Evolutionary conservation across 805 yeast species (phyloP), one percentile per base, ranked within the genome.

Genomic region (Ogataea nitratoaversa): DNA sequence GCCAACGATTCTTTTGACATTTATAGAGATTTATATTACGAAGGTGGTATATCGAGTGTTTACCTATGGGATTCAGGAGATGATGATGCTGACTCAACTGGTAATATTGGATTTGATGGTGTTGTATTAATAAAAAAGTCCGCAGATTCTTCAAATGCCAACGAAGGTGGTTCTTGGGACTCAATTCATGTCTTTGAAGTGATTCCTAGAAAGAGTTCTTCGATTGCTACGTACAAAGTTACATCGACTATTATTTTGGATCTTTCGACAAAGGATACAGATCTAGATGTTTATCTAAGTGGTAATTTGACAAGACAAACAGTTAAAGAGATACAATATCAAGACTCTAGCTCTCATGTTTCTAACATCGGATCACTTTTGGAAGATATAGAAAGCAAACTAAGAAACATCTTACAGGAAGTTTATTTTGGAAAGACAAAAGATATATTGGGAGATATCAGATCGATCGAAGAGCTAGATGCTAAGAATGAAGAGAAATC

Each of bases 381-480:
- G 12, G 99, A 91, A 63, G 95, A 87, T 46, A 74, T 86, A 32
- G 99, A 91, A 66, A 79, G 83, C 45, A 87, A 84, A 59, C 69
- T 91, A 67, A 77, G 99, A 63, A 86, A 85, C 52, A 69, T 85
- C 68, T 71, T 91, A 48, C 95, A 91, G 61, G 95, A 88, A 48
- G 97, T 91, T 20, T 91, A 91, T 61, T 91, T 91, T 58, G 97
- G 95, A 53, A 91, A 91, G 68, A 86, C 96, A 16, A 80, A 86
- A 56, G 96, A 91, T 57, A 82, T 93, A 36, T 70, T 90, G 34
- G 82, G 84, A 20, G 89, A 83, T 49, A 65, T 82, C 30, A 73
- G 88, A 58, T 73, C 68, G 2, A 66, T 49, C 49, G 66, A 54
- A 30, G 52, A 62, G 19, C 46, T 70, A 28, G 56, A 66, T 12